Percentiles rank a stretch among this genome's conserved stretches.
These are phyloP conservation scores for Globisporangium viniferum DNA, from an alignment of 352 stramenopile genomes.

Conservation along the genomic window DNA sequence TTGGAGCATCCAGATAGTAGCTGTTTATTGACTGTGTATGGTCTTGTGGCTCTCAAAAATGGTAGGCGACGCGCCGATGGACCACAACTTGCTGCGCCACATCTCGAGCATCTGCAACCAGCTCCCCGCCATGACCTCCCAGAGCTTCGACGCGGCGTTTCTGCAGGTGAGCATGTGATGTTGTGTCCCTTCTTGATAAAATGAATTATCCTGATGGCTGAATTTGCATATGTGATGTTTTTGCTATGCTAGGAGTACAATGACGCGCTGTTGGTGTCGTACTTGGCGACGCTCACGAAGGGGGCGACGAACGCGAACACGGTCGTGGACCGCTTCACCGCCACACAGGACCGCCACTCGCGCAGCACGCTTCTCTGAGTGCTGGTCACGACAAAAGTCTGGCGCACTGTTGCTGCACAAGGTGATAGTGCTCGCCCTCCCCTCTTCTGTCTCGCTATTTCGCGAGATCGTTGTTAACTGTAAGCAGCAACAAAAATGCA, in stretches of 20 bases:
- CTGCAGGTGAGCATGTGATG: slow-evolving; percentile 32
- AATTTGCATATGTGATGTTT: background rate
- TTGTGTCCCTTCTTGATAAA: background rate
- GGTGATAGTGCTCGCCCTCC: background rate
- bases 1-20: background rate
- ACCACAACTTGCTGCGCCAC: slow-evolving; percentile 79
- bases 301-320: slow-evolving; percentile 73
- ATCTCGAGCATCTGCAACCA: slow-evolving; percentile 87
- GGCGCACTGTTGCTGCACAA: background rate
- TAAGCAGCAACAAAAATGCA: background rate
- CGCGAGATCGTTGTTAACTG: background rate
- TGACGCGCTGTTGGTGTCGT: slow-evolving; percentile 77
- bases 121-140: slow-evolving; percentile 70
- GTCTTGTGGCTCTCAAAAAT: background rate
- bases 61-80: slow-evolving; percentile 57
- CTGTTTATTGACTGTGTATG: background rate
- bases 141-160: slow-evolving; percentile 73
- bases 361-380: slow-evolving; percentile 49
- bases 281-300: slow-evolving; percentile 84
- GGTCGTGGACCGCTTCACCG: slow-evolving; percentile 74
- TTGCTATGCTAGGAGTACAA: slow-evolving; percentile 60
- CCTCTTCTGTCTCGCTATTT: background rate
- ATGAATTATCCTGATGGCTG: background rate
- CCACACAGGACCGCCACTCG: slow-evolving; percentile 67
- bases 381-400: background rate